A percentile compares a stretch with the other conserved stretches of the same genome.
Conservation (phyloP, 805 yeast genomes). For the Lachancea lanzarotensis region DNA sequence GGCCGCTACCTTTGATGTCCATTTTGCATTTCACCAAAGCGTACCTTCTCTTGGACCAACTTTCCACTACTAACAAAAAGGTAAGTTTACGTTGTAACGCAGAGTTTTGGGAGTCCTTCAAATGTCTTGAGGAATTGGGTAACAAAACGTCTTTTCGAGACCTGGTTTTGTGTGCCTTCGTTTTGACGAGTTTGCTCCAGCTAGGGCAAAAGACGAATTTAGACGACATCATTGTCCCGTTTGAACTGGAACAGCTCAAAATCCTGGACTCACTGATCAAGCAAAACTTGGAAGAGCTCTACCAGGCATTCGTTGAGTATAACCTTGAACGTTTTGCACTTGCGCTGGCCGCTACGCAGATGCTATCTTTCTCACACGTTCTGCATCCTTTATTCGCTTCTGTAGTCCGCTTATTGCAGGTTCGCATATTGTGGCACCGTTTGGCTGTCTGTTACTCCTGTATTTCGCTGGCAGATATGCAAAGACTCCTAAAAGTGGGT, state of each 20-base stretch:
- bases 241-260: constrained; percentile 27
- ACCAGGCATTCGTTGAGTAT: constrained; percentile 13
- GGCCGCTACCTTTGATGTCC: constrained; percentile 20
- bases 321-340: constrained; percentile 12
- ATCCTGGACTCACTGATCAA: constrained; percentile 15
- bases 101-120: constrained; percentile 17
- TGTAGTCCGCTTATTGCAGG: constrained; percentile 15
- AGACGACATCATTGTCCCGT: constrained; percentile 22
- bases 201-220: constrained; percentile 7
- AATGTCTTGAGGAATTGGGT: constrained; percentile 17
- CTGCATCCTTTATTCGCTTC: constrained; percentile 13
- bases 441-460: constrained; percentile 27
- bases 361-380: constrained; percentile 1
- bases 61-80: constrained; percentile 6
- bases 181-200: constrained; percentile 21
- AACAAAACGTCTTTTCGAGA: constrained; percentile 14
- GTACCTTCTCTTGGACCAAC: constrained; percentile 9
- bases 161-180: constrained; percentile 21
- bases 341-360: constrained; percentile 11
- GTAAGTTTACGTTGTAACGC: constrained; percentile 10
- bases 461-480: constrained; percentile 24
- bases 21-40: constrained; percentile 17
- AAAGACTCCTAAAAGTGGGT: constrained; percentile 12
- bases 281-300: constrained; percentile 11
- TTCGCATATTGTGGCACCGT: constrained; percentile 22